phyloP scores from a whole-genome alignment of 176 grass and related monocot genomes.

The Hsuehochloa calcarea region DNA sequence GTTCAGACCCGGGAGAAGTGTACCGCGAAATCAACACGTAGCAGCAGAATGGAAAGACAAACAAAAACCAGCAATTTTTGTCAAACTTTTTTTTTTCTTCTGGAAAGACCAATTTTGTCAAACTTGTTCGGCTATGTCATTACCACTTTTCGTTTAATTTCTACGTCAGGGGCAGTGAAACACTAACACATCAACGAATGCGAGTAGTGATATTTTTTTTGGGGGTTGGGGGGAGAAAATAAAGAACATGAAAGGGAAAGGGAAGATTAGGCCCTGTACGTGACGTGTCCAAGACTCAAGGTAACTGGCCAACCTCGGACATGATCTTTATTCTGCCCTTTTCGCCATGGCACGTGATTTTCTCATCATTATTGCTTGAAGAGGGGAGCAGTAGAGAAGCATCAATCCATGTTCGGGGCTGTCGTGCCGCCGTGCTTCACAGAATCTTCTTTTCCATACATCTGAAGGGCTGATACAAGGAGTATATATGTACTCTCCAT shows the following conservation, averaged over 20 bases:
- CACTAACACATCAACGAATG: neutral
- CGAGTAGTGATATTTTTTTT: neutral
- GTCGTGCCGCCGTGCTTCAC: conserved; percentile 1
- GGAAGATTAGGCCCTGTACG: neutral
- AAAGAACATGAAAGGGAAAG: neutral
- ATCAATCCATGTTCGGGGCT: conserved; percentile 26
- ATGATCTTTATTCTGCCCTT: conserved; percentile 3
- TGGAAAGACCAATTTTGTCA: neutral
- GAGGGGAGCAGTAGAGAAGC: conserved; percentile 11
- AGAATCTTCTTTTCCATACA: neutral
- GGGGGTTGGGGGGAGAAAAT: neutral
- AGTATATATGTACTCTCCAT: neutral
- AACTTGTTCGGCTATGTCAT: neutral
- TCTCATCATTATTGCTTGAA: conserved; percentile 1
- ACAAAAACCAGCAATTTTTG: neutral
- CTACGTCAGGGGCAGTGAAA: neutral
- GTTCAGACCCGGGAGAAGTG: neutral
- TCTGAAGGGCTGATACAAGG: neutral
- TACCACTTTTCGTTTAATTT: neutral
- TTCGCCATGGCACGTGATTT: conserved; percentile 21
- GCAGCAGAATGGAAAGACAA: neutral
- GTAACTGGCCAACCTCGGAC: neutral
- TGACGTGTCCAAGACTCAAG: conserved; percentile 41
- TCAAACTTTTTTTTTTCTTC: neutral
- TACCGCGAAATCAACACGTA: neutral